Evolutionary conservation across 306 rosid species (phyloP), one percentile per base, ranked within the genome.

Genomic region (Spatholobus suberectus): DNA sequence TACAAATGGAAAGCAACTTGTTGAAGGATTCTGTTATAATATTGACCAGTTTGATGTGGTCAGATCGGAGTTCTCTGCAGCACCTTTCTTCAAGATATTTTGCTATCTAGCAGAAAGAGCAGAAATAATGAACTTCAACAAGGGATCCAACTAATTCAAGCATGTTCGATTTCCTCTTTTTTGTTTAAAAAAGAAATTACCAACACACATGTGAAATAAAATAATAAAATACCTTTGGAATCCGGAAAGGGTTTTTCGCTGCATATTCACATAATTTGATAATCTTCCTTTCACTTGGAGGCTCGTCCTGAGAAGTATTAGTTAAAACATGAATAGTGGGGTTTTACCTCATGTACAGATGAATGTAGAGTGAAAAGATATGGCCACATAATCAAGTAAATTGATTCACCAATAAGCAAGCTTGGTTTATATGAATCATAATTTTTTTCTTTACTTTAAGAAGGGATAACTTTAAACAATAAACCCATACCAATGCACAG

Each of bases 61-160:
- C 97, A 35, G 86, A 75, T 81, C 93, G 85, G 65, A 96, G 93
- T 87, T 96, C 99, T 86, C 90, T 96, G 85, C 73, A 87, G 85
- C 97, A 96, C 86, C 99, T 91, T 68, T 96, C 98, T 89, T 94
- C 99, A 49, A 96, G 99, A 94, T 87, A 87, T 75, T 92, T 96
- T 21, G 92, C 98, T 78, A 96, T 96, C 99, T 96, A 77, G 54
- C 61, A 58, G 83, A 67, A 52, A 78, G 17, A 67, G 61, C 47
- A 66, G 44, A 76, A 43, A 72, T 35, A 34, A 21, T 32, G 34
- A 86, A 67, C 85, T 47, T 79, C 86, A 80, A 75, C 70, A 86
- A 76, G 35, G 18, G 69, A 75, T 65, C 65, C 87, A 67, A 38
- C 43, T 17, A 47, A 70, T 46, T 46, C 69, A 41, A 69, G 47